phyloP scores from a whole-genome alignment of 2,329 filamentous ascomycete genomes.

The Xylaria hypoxylon region DNA sequence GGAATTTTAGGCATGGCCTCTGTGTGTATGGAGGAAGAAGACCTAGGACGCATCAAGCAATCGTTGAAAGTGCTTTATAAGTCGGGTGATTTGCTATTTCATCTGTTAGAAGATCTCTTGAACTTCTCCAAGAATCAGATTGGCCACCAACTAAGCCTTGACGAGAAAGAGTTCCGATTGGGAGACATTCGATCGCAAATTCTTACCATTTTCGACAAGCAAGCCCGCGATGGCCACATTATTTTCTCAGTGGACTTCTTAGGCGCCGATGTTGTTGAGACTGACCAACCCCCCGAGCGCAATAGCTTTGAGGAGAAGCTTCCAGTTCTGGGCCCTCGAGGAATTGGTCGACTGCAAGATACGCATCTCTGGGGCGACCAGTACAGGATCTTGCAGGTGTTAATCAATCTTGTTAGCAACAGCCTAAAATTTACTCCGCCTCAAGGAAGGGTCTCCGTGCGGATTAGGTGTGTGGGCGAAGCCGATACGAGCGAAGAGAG shows the following conservation, averaged over 20 bases:
- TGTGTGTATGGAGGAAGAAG: constrained; percentile 91
- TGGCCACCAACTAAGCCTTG: constrained; percentile 82
- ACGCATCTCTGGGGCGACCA: constrained; percentile 95
- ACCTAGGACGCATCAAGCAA: constrained; percentile 80
- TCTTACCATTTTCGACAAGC: constrained; percentile 88
- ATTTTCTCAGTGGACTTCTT: constrained; percentile 78
- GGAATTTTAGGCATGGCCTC: constrained; percentile 95
- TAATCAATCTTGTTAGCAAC: constrained; percentile 94
- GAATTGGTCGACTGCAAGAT: constrained; percentile 78
- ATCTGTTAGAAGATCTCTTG: constrained; percentile 87
- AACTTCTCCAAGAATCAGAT: constrained; percentile 97
- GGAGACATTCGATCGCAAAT: constrained; percentile 88
- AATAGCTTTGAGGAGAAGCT: constrained; percentile 54
- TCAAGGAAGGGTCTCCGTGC: constrained; percentile 79
- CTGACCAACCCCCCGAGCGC: constrained; percentile 51
- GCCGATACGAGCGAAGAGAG: constrained; percentile 58
- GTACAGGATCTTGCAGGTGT: constrained; percentile 89
- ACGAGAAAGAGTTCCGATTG: constrained; percentile 86
- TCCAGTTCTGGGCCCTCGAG: constrained; percentile 72
- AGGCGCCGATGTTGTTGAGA: constrained; percentile 57
- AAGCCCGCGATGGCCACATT: constrained; percentile 83
- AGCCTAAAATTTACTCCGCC: constrained; percentile 89
- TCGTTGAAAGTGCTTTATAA: constrained; percentile 91
- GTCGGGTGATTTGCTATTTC: constrained; percentile 84
- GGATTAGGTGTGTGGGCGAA: constrained; percentile 79